phyloP scores from a whole-genome alignment of 257 asterid species.

The Paraleonurus japonicus region DNA sequence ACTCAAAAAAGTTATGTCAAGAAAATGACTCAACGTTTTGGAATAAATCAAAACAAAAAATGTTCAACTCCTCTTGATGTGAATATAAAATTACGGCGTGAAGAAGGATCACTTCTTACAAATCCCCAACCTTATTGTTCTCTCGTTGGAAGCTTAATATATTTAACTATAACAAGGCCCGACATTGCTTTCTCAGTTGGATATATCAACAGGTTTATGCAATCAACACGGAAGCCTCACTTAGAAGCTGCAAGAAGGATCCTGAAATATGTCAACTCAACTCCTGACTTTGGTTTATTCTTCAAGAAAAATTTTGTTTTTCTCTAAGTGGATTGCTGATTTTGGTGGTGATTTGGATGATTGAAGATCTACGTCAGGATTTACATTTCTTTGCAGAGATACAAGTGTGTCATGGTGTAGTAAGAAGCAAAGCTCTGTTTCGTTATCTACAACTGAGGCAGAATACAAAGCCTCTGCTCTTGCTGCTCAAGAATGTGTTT shows the following conservation, averaged over 20 bases:
- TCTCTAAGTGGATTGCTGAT: neutral
- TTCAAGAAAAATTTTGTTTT: neutral
- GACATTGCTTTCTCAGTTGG: conserved; percentile 2
- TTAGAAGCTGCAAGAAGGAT: neutral
- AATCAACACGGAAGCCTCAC: neutral
- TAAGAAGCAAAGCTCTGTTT: too few relatives aligned
- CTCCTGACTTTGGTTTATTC: neutral
- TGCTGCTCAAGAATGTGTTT: too few relatives aligned
- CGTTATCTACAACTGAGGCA: too few relatives aligned
- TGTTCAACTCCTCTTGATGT: neutral
- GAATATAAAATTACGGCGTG: neutral
- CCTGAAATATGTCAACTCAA: neutral
- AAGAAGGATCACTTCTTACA: conserved; percentile 8
- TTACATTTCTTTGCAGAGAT: too few relatives aligned
- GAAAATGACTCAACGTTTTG: neutral
- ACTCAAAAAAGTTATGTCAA: neutral
- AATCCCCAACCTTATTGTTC: neutral
- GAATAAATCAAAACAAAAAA: neutral
- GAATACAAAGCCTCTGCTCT: too few relatives aligned
- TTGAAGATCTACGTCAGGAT: too few relatives aligned
- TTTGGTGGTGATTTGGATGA: neutral
- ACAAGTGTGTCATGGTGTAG: too few relatives aligned
- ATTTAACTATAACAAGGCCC: neutral
- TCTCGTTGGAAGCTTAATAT: neutral
- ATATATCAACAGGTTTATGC: neutral